Evolutionary conservation across 805 yeast genomes (phyloP), one percentile per base, ranked within the genome.

Genomic region (Yarrowia sp.): DNA sequence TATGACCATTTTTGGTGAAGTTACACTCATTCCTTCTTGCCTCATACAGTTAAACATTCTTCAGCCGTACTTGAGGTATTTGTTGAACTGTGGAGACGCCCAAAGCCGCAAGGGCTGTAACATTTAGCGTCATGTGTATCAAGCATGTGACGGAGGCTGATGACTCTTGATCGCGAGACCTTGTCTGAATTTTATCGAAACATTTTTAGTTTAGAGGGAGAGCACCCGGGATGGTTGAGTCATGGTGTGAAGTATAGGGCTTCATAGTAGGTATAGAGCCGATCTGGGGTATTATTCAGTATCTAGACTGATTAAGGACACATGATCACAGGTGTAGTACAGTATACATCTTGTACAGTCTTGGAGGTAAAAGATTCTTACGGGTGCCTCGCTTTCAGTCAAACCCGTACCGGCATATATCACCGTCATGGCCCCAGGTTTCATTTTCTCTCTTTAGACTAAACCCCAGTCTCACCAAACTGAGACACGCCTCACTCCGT

Each of bases 31-130:
- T 10, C 46, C 4, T 19, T 22, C 16, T 14, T 30, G 14, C 17
- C 16, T 11, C 46, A 21, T 16, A 24, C 32, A 19, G 24, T 46
- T 46, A n/a, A 28, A 17, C 17, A 6, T 46, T 28, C 11, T n/a
- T 46, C 36, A 46, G 52, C 52, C 52, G 52, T 30, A 46, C 36
- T 46, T 46, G 52, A 46, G 52, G 52, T 19, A 30, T 46, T 46
- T 43, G 49, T 26, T 10, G 52, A 19, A 30, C 12, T 28, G 52
- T 46, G 52, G 52, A 46, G 52, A 28, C 33, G 32, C 5, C 19
- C 32, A 24, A 26, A 44, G 49, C 24, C 21, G 32, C 14, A 16
- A 44, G 17, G 11, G 14, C 46, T 41, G 17, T 41, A 26, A 21
- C 46, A 3, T 14, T 21, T 22, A 41, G 16, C n/a, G 44, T 40